Conservation (phyloP, 129 eudicot species). For the Dittrichia graveolens region DNA sequence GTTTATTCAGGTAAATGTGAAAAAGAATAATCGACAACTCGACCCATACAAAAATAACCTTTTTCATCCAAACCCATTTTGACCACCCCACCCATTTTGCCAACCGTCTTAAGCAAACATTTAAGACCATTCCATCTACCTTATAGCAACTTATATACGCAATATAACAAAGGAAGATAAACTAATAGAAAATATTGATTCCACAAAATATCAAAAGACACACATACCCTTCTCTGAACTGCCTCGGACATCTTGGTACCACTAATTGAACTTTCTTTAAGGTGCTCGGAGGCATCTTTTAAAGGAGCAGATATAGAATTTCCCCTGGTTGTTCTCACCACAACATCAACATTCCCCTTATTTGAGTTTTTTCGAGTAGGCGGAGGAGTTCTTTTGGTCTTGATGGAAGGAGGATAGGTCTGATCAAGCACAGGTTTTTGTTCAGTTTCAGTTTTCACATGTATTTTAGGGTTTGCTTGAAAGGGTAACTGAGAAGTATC, state of each 20-base stretch:
- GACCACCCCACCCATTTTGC: too few species aligned
- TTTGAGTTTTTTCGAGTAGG: slow-evolving; percentile 46
- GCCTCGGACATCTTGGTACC: slow-evolving; percentile 67
- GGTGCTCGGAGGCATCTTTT: slow-evolving; percentile 49
- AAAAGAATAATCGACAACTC: too few species aligned
- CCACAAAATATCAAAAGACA: background rate
- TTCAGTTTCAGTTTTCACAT: slow-evolving; percentile 46
- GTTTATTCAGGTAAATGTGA: too few species aligned
- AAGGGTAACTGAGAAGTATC: slow-evolving; percentile 60
- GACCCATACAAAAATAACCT: too few species aligned
- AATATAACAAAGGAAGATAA: background rate
- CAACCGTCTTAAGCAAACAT: too few species aligned
- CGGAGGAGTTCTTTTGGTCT: slow-evolving; percentile 50
- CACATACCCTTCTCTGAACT: slow-evolving; percentile 73
- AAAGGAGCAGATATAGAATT: slow-evolving; percentile 47
- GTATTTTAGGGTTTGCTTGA: slow-evolving; percentile 53
- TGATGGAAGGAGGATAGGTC: slow-evolving; percentile 48
- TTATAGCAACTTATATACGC: too few species aligned
- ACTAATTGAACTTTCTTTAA: slow-evolving; percentile 54
- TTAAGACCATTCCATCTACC: too few species aligned
- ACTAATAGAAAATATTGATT: background rate
- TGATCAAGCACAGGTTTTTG: slow-evolving; percentile 44
- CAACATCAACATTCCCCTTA: slow-evolving; percentile 41
- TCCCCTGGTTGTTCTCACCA: slow-evolving; percentile 50
- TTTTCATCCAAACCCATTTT: too few species aligned